Conservation (phyloP, 2,329 filamentous ascomycete genomes). For the Davidsoniella eucalypti region DNA sequence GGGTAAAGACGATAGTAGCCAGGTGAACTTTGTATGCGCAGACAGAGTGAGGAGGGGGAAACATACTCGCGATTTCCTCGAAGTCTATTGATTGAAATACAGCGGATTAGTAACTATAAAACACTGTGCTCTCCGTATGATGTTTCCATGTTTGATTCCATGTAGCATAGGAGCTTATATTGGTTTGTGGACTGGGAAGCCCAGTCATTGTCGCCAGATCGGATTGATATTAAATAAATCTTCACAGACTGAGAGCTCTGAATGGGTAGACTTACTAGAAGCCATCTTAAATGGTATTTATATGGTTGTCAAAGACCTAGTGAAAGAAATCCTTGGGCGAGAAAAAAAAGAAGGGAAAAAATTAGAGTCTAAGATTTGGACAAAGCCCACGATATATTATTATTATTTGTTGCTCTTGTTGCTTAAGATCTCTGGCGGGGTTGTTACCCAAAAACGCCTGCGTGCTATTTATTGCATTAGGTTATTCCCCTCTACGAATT, state of each 20-base stretch:
- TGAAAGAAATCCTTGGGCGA: background rate
- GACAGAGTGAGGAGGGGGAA: background rate
- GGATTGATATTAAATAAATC: no score
- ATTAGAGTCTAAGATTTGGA: no score
- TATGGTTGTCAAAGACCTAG: background rate
- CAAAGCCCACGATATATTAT: no score
- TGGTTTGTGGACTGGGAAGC: no score
- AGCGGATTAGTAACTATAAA: conserved; percentile 7
- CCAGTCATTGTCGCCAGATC: no score
- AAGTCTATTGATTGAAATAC: conserved; percentile 21
- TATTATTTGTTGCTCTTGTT: no score
- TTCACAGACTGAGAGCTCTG: no score
- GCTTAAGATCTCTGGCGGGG: no score
- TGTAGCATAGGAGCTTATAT: background rate
- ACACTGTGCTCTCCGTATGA: background rate
- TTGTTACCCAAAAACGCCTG: no score
- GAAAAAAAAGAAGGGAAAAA: conserved; percentile 1
- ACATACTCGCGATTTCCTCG: conserved; percentile 32
- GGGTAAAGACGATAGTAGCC: background rate
- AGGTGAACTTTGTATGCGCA: background rate
- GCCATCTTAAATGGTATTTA: conserved; percentile 19
- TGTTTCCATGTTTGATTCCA: background rate
- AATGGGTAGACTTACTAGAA: conserved; percentile 16
- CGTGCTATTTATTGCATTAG: no score
- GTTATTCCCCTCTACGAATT: no score